Conservation (phyloP, 1,139 yeast species). For the Candida sanyaensis region DNA sequence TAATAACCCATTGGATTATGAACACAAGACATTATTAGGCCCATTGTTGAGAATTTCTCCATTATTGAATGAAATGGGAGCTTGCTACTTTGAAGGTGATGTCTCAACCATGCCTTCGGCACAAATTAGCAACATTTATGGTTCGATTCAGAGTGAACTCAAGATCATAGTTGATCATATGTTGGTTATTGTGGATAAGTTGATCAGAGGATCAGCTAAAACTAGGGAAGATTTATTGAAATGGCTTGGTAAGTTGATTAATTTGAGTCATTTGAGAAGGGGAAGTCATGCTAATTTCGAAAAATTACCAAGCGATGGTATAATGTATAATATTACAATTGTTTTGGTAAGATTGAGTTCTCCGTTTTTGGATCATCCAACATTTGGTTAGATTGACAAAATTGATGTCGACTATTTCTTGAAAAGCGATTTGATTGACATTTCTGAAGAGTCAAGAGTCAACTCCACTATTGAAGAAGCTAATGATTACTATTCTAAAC, state of each 20-base stretch:
- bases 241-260: slow-evolving; percentile 72
- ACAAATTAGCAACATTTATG: slow-evolving; percentile 50
- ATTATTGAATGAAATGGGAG: slow-evolving; percentile 45
- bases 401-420: slow-evolving; percentile 70
- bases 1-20: slow-evolving; percentile 52
- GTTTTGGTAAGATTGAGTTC: slow-evolving; percentile 71
- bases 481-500: slow-evolving; percentile 48
- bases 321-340: slow-evolving; percentile 75
- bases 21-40: slow-evolving; percentile 68
- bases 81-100: slow-evolving; percentile 47
- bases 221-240: slow-evolving; percentile 64
- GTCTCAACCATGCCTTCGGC: slow-evolving; percentile 37
- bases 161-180: slow-evolving; percentile 57
- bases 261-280: slow-evolving; percentile 80
- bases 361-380: slow-evolving; percentile 77
- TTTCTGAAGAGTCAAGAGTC: slow-evolving; percentile 80
- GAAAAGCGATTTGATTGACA: slow-evolving; percentile 53
- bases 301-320: slow-evolving; percentile 73
- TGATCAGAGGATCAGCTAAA: slow-evolving; percentile 72
- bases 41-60: slow-evolving; percentile 80
- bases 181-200: slow-evolving; percentile 68
- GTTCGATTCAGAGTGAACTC: slow-evolving; percentile 62
- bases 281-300: slow-evolving; percentile 80
- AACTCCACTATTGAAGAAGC: slow-evolving; percentile 76
- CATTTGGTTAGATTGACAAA: slow-evolving; percentile 65